Conservation (phyloP, 768 basidiomycete genomes). For the Nidularia sp. region DNA sequence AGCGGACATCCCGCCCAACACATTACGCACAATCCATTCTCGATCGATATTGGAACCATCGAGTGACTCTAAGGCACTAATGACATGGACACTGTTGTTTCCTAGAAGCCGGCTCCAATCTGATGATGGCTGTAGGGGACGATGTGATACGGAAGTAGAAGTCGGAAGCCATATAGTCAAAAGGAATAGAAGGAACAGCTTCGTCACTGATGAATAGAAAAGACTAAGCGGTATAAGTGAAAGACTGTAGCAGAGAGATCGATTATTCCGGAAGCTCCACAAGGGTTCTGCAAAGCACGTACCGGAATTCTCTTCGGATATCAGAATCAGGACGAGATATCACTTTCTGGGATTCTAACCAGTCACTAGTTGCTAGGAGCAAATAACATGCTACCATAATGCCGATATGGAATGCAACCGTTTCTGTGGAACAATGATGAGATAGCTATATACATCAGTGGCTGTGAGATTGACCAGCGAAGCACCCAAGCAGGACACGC, state of each 20-base stretch:
- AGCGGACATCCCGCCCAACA: conserved; percentile 82
- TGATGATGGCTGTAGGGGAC: too few species aligned
- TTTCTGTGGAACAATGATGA: conserved; percentile 66
- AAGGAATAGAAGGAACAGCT: conserved; percentile 78
- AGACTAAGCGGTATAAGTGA: conserved; percentile 76
- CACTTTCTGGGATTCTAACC: conserved; percentile 21
- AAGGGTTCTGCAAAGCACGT: conserved; percentile 2
- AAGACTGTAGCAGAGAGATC: conserved; percentile 34
- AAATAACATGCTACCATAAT: conserved; percentile 55
- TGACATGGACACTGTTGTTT: conserved; percentile 27
- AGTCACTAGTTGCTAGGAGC: conserved; percentile 39
- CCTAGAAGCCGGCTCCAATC: conserved; percentile 21
- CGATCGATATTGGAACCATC: conserved; percentile 75
- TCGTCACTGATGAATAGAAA: conserved; percentile 81
- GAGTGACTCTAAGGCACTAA: conserved; percentile 46
- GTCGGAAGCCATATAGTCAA: conserved; percentile 76
- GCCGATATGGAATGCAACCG: conserved; percentile 68
- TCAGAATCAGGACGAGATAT: conserved; percentile 30
- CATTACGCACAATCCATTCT: conserved; percentile 81
- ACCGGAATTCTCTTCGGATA: conserved; percentile 64
- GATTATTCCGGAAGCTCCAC: not conserved
- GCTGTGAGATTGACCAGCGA: conserved; percentile 36
- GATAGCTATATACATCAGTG: not conserved
- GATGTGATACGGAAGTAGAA: conserved; percentile 12
- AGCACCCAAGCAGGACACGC: conserved; percentile 61